phyloP scores from a whole-genome alignment of 306 rosid genomes.

The Pachyrhizus erosus region DNA sequence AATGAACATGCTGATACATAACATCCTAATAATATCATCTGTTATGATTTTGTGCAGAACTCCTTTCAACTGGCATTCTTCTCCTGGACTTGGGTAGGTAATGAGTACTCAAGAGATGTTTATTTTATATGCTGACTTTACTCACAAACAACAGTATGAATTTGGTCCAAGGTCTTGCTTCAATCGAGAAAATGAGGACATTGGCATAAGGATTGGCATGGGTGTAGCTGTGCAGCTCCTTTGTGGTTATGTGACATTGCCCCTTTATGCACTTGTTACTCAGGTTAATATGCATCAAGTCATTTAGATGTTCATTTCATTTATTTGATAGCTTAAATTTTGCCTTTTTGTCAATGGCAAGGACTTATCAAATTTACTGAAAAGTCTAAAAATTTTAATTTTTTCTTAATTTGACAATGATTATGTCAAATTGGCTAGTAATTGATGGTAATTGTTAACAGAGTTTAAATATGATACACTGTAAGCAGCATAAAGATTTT shows the following conservation, averaged over 20 bases:
- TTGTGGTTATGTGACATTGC: constrained; percentile 75
- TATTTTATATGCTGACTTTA: constrained; percentile 32
- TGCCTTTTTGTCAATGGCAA: not conserved
- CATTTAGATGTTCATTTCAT: not conserved
- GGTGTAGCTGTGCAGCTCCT: constrained; percentile 70
- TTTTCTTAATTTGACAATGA: not conserved
- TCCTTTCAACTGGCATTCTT: constrained; percentile 84
- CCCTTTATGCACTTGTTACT: constrained; percentile 74
- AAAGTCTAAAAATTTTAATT: not conserved
- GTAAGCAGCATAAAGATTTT: not conserved
- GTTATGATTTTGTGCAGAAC: constrained; percentile 49
- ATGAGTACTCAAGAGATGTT: not conserved
- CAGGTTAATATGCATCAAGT: constrained; percentile 49
- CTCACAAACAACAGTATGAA: constrained; percentile 61
- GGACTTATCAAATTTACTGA: not conserved
- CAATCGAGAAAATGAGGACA: constrained; percentile 49
- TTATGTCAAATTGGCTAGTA: not conserved
- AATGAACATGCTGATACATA: not conserved
- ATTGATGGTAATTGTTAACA: not conserved
- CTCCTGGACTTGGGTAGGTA: constrained; percentile 78
- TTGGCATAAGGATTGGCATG: constrained; percentile 60
- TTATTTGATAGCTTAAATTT: not conserved
- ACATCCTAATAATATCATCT: not conserved
- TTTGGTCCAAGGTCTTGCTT: constrained; percentile 76
- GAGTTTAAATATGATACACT: not conserved